Evolutionary conservation across 2,329 filamentous ascomycete genomes (phyloP), one percentile per base, ranked within the genome.

Genomic region (Botrytis fabae): DNA sequence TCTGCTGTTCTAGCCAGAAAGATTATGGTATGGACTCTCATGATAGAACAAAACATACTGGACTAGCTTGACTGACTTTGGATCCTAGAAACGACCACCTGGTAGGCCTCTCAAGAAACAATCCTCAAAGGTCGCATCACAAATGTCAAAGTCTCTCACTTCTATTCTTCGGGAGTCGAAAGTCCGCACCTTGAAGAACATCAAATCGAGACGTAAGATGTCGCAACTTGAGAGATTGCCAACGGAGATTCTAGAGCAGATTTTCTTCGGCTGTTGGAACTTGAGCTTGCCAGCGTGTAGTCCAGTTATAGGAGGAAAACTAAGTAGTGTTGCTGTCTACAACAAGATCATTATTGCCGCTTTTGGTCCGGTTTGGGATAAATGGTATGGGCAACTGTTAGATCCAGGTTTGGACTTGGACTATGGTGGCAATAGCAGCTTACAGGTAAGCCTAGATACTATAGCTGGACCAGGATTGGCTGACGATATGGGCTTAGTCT

Each of bases 221-320:
- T 78, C 78, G 3, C 46, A 35, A 12, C 74, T 81, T 5, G 80
- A 81, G 70, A 79, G 73, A 44, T 75, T 81, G 10, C 80, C 80
- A 4, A 76, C 74, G 0, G 80, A 81, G 70, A 65, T 81, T 10
- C 71, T 81, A 2, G 76, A 80, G 69, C 75, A 69, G 14, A 77
- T 81, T 42, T 81, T 79, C 65, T 72, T 80, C 22, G 75, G 75
- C 61, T 76, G 76, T 51, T 62, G 80, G 74, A 81, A 81, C 68
- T 57, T 79, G 28, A 74, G 75, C 57, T 73, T 81, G 44, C 78
- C 80, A 28, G 74, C 73, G 64, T 73, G 78, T 25, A 81, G 80
- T 71, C 79, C 78, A 25, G 70, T 78, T 10, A 76, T 81, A 69
- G 76, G 75, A 35, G 76, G 74, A 40, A 80, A 80, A 42, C 54